Percentiles rank a stretch among this genome's conserved stretches.
phyloP scores from a whole-genome alignment of 805 yeast species.

The Schwanniomyces occidentalis region DNA sequence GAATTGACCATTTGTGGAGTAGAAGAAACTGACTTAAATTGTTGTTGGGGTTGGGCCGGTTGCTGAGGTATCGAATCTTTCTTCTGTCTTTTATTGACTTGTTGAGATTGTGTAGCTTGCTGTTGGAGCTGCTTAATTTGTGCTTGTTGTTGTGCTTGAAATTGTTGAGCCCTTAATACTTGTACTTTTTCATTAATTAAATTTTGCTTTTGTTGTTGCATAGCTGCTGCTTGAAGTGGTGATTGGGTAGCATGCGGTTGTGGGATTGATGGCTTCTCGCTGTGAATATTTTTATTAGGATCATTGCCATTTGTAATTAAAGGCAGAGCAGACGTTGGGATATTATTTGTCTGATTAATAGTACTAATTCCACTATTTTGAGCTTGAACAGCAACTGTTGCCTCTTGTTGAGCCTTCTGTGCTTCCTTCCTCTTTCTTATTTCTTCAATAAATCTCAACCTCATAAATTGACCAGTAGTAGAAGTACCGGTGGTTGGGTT shows the following conservation, averaged over 20 bases:
- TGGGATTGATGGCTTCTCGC: conserved; percentile 13
- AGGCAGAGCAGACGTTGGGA: conserved; percentile 1
- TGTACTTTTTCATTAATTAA: conserved; percentile 9
- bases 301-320: background rate
- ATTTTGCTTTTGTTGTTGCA: conserved; percentile 11
- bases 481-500: conserved; percentile 16
- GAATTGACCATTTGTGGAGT: conserved; percentile 15
- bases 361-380: conserved; percentile 8
- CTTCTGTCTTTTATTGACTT: conserved; percentile 24
- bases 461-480: conserved; percentile 69
- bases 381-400: conserved; percentile 40
- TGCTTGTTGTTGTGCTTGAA: conserved; percentile 9
- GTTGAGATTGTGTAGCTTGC: conserved; percentile 22
- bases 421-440: conserved; percentile 64
- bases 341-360: conserved; percentile 6
- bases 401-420: conserved; percentile 42
- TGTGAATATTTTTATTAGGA: conserved; percentile 11
- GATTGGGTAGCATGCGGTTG: conserved; percentile 11
- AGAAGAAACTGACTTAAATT: conserved; percentile 6
- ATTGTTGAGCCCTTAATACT: conserved; percentile 10
- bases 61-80: conserved; percentile 16
- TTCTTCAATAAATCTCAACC: conserved; percentile 86
- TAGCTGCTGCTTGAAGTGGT: conserved; percentile 13
- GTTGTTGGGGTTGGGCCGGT: conserved; percentile 15
- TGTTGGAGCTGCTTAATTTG: conserved; percentile 17